These are phyloP conservation scores for Russula griseocarnosa DNA, from an alignment of 768 basidiomycete genomes.

Conservation along the genomic window DNA sequence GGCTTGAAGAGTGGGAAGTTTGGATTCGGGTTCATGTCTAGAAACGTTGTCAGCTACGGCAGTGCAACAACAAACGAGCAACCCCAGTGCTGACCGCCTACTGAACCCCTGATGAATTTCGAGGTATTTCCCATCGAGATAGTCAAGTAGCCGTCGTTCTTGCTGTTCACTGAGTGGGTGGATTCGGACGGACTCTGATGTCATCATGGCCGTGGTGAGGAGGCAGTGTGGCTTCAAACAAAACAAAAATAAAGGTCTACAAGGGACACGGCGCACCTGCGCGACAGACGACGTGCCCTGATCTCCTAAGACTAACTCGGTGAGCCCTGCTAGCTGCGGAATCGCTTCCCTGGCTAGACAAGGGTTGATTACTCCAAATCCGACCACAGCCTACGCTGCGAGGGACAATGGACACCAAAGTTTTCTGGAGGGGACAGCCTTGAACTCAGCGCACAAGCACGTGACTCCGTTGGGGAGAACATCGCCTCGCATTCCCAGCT, in stretches of 20 bases:
- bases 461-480: slow-evolving; percentile 49
- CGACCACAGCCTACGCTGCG: slow-evolving; percentile 58
- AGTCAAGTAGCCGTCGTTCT: slow-evolving; percentile 60
- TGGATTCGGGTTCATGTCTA: slow-evolving; percentile 46
- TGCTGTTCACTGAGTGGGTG: slow-evolving; percentile 38
- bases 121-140: slow-evolving; percentile 62
- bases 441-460: slow-evolving; percentile 84
- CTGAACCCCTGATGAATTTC: slow-evolving; percentile 65
- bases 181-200: neutral
- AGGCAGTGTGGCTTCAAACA: too few relatives aligned
- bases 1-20: slow-evolving; percentile 51
- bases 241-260: slow-evolving; percentile 62
- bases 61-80: neutral
- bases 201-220: neutral
- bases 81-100: slow-evolving; percentile 54
- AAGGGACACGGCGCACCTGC: slow-evolving; percentile 67
- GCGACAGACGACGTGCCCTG: slow-evolving; percentile 83
- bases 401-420: slow-evolving; percentile 75
- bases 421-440: slow-evolving; percentile 93
- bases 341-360: slow-evolving; percentile 90
- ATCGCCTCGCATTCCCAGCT: slow-evolving; percentile 76
- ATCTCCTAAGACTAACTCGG: slow-evolving; percentile 93
- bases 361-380: slow-evolving; percentile 81
- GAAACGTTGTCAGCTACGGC: neutral
- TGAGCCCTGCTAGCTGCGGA: slow-evolving; percentile 81